Conservation (phyloP, 1,284 basidiomycete genomes). For the Ceratobasidium sp. region DNA sequence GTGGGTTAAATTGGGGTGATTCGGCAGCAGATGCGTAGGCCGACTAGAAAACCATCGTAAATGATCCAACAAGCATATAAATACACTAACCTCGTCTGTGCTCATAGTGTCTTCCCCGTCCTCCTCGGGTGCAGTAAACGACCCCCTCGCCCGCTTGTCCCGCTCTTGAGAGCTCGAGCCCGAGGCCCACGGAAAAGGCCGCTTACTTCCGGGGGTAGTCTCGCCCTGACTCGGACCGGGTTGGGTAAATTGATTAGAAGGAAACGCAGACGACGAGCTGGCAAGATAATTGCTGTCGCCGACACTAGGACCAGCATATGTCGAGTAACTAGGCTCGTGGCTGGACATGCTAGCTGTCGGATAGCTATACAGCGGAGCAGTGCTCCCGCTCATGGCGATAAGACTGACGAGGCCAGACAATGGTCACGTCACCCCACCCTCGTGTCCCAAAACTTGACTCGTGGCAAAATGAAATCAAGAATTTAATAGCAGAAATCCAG, state of each 20-base stretch:
- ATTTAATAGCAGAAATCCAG: neutral
- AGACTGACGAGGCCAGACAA: no score
- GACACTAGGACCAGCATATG: neutral
- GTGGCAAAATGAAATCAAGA: neutral
- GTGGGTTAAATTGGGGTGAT: slow-evolving; percentile 2
- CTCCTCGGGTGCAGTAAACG: neutral
- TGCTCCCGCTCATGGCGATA: neutral
- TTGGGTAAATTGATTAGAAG: neutral
- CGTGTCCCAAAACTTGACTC: no score
- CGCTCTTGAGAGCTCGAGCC: slow-evolving; percentile 16
- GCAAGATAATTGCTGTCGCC: neutral
- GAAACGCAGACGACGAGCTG: no score
- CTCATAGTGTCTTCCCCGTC: slow-evolving; percentile 10
- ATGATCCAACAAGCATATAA: neutral
- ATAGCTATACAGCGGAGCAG: neutral
- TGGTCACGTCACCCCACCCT: no score
- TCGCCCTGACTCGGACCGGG: neutral
- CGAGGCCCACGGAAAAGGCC: slow-evolving; percentile 21
- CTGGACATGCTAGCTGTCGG: neutral
- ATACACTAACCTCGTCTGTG: slow-evolving; percentile 5
- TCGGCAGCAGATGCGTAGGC: slow-evolving; percentile 32
- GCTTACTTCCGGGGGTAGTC: slow-evolving; percentile 1
- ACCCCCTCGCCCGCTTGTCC: slow-evolving; percentile 21
- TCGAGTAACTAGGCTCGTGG: neutral
- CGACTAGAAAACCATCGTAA: slow-evolving; percentile 4